Evolutionary conservation across 306 rosid genomes (phyloP).

Genomic region (Cucurbita moschata): DNA sequence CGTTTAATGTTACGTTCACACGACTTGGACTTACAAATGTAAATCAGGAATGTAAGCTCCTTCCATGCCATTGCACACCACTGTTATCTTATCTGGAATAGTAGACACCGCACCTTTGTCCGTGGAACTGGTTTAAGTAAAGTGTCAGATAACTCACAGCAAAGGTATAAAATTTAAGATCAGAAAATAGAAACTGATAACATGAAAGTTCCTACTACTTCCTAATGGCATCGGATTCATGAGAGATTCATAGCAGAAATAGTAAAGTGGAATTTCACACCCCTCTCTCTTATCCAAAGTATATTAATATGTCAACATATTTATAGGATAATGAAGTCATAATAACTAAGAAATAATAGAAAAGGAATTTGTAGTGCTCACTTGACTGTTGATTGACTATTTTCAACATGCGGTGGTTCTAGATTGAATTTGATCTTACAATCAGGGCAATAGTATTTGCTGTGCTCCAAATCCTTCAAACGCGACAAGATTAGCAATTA

Average conservation of each 20-base stretch:
- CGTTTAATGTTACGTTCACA: not conserved
- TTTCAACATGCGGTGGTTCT: conserved; percentile 25
- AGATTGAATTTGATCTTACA: conserved; percentile 39
- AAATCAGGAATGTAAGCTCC: conserved; percentile 64
- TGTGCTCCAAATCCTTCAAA: conserved; percentile 59
- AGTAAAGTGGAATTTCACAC: not conserved
- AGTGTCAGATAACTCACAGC: not conserved
- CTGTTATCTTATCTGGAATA: conserved; percentile 41
- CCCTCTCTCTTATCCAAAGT: not conserved
- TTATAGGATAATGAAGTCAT: not conserved
- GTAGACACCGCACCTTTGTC: conserved; percentile 21
- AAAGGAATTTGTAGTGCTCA: conserved; percentile 13
- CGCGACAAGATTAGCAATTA: conserved; percentile 9
- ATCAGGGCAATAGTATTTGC: conserved; percentile 80
- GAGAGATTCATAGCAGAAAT: not conserved
- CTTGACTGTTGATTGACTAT: conserved; percentile 33
- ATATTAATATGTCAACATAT: not conserved
- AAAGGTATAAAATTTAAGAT: not conserved
- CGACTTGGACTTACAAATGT: conserved; percentile 80
- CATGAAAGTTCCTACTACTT: not conserved
- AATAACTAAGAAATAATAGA: not conserved
- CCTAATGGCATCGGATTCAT: not conserved
- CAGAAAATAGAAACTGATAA: not conserved
- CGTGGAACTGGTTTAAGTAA: conserved; percentile 31
- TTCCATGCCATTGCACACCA: conserved; percentile 95